phyloP scores from a whole-genome alignment of 2,329 filamentous ascomycete genomes.

The Exophiala xenobiotica region DNA sequence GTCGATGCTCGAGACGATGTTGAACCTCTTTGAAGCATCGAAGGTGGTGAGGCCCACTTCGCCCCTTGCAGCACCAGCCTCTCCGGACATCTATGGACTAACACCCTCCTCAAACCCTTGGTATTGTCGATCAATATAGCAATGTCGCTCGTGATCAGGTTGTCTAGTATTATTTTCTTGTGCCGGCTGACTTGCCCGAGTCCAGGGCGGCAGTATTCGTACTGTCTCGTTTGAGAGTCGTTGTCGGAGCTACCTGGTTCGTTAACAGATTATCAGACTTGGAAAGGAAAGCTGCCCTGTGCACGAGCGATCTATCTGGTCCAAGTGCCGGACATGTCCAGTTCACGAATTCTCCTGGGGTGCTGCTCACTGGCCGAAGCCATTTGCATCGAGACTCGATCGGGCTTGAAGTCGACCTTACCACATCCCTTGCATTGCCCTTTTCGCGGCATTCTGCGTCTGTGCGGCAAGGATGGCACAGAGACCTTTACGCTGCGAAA shows the following conservation, averaged over 20 bases:
- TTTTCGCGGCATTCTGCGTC: slow-evolving; percentile 11
- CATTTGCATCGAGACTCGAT: background rate
- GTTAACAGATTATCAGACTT: no score
- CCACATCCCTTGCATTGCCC: slow-evolving; percentile 22
- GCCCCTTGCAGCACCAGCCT: slow-evolving; percentile 21
- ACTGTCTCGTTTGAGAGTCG: no score
- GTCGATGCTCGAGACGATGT: slow-evolving; percentile 67
- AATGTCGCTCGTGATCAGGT: no score
- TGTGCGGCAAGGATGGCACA: slow-evolving; percentile 26
- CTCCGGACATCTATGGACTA: background rate
- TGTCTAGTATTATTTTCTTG: no score
- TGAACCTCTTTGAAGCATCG: slow-evolving; percentile 39
- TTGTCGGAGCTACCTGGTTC: no score
- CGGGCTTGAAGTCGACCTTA: background rate
- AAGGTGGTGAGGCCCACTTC: slow-evolving; percentile 2
- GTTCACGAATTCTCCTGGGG: slow-evolving; percentile 5
- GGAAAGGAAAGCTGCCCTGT: no score
- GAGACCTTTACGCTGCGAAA: slow-evolving; percentile 10
- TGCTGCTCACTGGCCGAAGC: slow-evolving; percentile 3
- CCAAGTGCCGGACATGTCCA: no score
- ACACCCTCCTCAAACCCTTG: no score
- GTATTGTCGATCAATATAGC: no score
- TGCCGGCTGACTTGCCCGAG: no score
- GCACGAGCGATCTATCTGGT: background rate
- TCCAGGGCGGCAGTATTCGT: no score